Evolutionary conservation across 192 early-diverging fungal genomes (phyloP).

Genomic region (Podila verticillata): DNA sequence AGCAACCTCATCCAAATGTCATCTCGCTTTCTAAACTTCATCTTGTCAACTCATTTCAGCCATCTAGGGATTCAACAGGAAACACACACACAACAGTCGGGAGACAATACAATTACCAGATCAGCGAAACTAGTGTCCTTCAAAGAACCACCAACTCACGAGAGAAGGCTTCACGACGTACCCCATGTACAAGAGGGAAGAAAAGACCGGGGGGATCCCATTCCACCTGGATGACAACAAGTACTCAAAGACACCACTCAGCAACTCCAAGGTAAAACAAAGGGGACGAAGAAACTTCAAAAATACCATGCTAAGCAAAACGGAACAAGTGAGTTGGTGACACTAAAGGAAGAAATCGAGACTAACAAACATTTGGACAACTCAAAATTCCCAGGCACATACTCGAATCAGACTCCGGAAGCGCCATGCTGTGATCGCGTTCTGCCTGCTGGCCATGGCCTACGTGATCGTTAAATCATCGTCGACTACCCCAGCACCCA

Average conservation of each 20-base stretch:
- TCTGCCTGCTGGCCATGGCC: slow-evolving; percentile 30
- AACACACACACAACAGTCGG: too few species aligned
- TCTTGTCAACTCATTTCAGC: too few species aligned
- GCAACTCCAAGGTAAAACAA: slow-evolving; percentile 21
- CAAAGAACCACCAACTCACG: not conserved
- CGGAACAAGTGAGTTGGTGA: not conserved
- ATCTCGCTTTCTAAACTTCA: too few species aligned
- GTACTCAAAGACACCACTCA: slow-evolving; percentile 28
- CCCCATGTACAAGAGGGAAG: slow-evolving; percentile 21
- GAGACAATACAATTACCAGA: too few species aligned
- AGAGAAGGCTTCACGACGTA: not conserved
- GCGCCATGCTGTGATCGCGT: slow-evolving; percentile 36
- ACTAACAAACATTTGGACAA: not conserved
- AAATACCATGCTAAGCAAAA: not conserved
- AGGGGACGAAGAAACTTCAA: not conserved
- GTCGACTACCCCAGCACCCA: not conserved
- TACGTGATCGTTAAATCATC: slow-evolving; percentile 34
- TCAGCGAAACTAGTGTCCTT: too few species aligned
- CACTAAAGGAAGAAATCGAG: not conserved
- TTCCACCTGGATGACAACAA: slow-evolving; percentile 41
- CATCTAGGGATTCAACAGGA: too few species aligned
- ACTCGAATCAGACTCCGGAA: slow-evolving; percentile 21
- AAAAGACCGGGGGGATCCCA: slow-evolving; percentile 17
- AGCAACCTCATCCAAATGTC: too few species aligned
- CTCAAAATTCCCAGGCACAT: not conserved